A percentile compares a stretch with the other conserved stretches of the same genome.
phyloP scores from a whole-genome alignment of 1,139 yeast genomes.

The Keqinozyma sinolaborantium region DNA sequence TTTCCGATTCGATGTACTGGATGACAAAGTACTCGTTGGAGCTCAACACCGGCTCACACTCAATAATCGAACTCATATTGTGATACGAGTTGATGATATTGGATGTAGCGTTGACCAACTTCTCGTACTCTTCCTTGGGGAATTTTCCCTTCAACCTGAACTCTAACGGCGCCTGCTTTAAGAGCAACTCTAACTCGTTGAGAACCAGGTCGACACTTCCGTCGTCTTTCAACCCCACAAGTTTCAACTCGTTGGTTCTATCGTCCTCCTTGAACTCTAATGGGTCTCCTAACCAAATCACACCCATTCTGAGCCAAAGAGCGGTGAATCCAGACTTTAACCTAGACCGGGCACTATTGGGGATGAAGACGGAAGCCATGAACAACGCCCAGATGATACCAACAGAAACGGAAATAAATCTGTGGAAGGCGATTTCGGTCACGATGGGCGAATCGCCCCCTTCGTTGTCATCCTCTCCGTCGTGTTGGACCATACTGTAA shows the following conservation, averaged over 20 bases:
- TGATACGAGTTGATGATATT: slow-evolving; percentile 71
- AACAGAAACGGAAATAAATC: slow-evolving; percentile 66
- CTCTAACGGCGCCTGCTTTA: slow-evolving; percentile 75
- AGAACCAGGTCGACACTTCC: slow-evolving; percentile 54
- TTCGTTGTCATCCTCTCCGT: slow-evolving; percentile 63
- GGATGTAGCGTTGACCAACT: slow-evolving; percentile 54
- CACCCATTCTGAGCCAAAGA: slow-evolving; percentile 76
- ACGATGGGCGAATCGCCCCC: slow-evolving; percentile 70
- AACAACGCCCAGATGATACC: slow-evolving; percentile 79
- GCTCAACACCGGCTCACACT: slow-evolving; percentile 55
- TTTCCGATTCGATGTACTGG: slow-evolving; percentile 51
- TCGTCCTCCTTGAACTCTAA: slow-evolving; percentile 27
- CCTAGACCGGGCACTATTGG: slow-evolving; percentile 71
- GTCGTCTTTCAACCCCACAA: slow-evolving; percentile 53
- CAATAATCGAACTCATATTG: slow-evolving; percentile 64
- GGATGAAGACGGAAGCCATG: slow-evolving; percentile 62
- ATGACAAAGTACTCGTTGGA: slow-evolving; percentile 55
- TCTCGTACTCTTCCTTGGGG: slow-evolving; percentile 50
- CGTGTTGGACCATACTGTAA: slow-evolving; percentile 61
- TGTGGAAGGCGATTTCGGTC: slow-evolving; percentile 74
- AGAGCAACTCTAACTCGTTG: slow-evolving; percentile 55
- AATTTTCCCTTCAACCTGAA: slow-evolving; percentile 72
- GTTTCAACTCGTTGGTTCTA: slow-evolving; percentile 11
- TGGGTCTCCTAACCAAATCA: slow-evolving; percentile 68
- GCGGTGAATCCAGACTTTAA: slow-evolving; percentile 62